Conservation (phyloP, 2,329 filamentous ascomycete genomes). For the Exophiala oligosperma region DNA sequence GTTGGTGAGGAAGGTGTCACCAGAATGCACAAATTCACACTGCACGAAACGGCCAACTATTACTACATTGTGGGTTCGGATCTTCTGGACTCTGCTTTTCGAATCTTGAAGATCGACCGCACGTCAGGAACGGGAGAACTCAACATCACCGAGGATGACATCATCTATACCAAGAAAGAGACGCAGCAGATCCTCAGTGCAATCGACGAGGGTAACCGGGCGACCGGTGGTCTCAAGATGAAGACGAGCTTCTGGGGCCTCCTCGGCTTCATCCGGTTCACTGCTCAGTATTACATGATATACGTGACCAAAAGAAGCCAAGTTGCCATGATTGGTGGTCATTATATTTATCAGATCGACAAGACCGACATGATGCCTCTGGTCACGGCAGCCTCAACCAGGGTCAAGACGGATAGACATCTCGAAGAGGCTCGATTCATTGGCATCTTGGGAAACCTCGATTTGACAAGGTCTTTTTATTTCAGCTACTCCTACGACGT, state of each 20-base stretch:
- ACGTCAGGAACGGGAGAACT: constrained; percentile 78
- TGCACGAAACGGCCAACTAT: constrained; percentile 90
- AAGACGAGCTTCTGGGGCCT: constrained; percentile 86
- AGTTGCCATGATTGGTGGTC: constrained; percentile 92
- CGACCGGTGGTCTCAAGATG: constrained; percentile 83
- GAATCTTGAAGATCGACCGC: constrained; percentile 92
- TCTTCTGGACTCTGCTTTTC: constrained; percentile 81
- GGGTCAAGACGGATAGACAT: constrained; percentile 77
- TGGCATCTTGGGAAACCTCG: constrained; percentile 83
- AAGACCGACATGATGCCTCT: constrained; percentile 88
- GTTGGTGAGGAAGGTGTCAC: constrained; percentile 47
- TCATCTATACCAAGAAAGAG: constrained; percentile 86
- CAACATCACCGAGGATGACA: constrained; percentile 88
- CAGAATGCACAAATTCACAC: constrained; percentile 91
- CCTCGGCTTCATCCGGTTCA: constrained; percentile 93
- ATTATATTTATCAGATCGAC: constrained; percentile 94
- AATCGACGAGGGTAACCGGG: constrained; percentile 92
- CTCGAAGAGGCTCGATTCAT: constrained; percentile 88
- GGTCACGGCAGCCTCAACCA: constrained; percentile 66
- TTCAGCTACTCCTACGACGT: constrained; percentile 99
- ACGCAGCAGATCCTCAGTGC: constrained; percentile 92
- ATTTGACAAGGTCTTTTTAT: constrained; percentile 89
- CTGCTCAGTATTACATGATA: constrained; percentile 94
- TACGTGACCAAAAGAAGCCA: constrained; percentile 94
- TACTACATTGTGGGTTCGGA: constrained; percentile 96